Conservation (phyloP, 2,329 filamentous ascomycete species). For the Periconia macrospinosa region DNA sequence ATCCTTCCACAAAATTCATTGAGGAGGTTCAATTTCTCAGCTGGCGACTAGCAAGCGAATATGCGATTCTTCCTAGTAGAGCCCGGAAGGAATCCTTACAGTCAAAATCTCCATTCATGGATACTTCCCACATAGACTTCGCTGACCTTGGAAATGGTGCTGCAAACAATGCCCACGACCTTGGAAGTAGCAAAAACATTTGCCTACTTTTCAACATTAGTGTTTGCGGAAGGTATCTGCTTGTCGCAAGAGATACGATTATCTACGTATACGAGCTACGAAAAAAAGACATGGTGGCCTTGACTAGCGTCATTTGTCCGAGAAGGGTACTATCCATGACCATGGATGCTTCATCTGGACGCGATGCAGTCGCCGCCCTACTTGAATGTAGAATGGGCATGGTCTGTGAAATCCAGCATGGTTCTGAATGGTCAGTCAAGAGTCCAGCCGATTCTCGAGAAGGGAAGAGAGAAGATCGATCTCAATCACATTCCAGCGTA, state of each 20-base stretch:
- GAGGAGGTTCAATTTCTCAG: conserved; percentile 47
- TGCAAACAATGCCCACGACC: conserved; percentile 1
- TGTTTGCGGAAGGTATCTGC: conserved; percentile 60
- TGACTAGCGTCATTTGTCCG: conserved; percentile 61
- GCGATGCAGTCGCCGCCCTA: conserved; percentile 60
- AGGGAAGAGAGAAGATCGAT: conserved; percentile 10
- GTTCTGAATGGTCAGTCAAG: conserved; percentile 1
- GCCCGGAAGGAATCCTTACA: conserved; percentile 36
- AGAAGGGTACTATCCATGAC: conserved; percentile 60
- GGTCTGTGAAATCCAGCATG: conserved; percentile 54
- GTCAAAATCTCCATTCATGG: background rate
- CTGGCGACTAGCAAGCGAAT: conserved; percentile 53
- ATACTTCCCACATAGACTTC: conserved; percentile 38
- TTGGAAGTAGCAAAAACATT: conserved; percentile 13
- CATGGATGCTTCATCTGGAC: conserved; percentile 63
- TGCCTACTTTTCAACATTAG: conserved; percentile 56
- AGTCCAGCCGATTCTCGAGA: conserved; percentile 12
- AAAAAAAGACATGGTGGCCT: conserved; percentile 43
- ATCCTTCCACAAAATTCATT: background rate
- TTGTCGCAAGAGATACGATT: conserved; percentile 57
- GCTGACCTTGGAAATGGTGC: conserved; percentile 32
- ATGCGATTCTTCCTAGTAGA: conserved; percentile 48
- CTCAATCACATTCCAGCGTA: conserved; percentile 9
- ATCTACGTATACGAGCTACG: conserved; percentile 60
- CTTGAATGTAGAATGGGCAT: conserved; percentile 63